A percentile compares a stretch with the other conserved stretches of the same genome.
Evolutionary conservation across 1,284 basidiomycete genomes (phyloP).

Genomic region (Salmacisia buchloeana): DNA sequence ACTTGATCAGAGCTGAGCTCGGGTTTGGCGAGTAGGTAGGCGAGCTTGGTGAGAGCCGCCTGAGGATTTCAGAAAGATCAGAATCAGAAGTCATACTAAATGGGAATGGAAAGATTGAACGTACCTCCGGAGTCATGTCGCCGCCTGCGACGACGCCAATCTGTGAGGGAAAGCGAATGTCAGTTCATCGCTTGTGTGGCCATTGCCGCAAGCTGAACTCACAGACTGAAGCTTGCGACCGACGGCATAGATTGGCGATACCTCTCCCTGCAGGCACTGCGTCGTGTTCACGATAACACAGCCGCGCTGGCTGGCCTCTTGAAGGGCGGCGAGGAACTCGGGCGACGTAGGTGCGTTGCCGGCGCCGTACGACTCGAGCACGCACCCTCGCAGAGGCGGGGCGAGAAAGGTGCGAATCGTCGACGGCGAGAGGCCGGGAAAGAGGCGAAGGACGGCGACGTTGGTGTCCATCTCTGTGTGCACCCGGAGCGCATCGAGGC

Average conservation of each 20-base stretch:
- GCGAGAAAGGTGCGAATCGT: constrained; percentile 41
- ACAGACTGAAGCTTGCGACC: constrained; percentile 66
- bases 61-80: constrained; percentile 46
- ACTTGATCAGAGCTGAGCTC: constrained; percentile 67
- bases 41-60: constrained; percentile 81
- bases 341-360: constrained; percentile 57
- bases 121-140: constrained; percentile 81
- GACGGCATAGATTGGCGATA: constrained; percentile 64
- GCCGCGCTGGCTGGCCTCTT: constrained; percentile 72
- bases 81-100: constrained; percentile 14
- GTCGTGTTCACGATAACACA: constrained; percentile 84
- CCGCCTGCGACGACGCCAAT: constrained; percentile 40
- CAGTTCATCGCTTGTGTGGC: not conserved
- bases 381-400: constrained; percentile 55
- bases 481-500: constrained; percentile 67
- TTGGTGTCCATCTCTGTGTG: constrained; percentile 58
- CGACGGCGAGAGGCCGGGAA: constrained; percentile 66
- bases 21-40: constrained; percentile 78
- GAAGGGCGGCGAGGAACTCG: constrained; percentile 59
- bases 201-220: constrained; percentile 63
- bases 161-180: not conserved
- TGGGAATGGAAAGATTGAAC: constrained; percentile 21
- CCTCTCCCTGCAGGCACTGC: constrained; percentile 66
- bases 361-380: constrained; percentile 82
- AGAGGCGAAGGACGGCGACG: constrained; percentile 59